phyloP scores from a whole-genome alignment of 371 early-diverging fungal genomes.

The Actinomucor elegans region DNA sequence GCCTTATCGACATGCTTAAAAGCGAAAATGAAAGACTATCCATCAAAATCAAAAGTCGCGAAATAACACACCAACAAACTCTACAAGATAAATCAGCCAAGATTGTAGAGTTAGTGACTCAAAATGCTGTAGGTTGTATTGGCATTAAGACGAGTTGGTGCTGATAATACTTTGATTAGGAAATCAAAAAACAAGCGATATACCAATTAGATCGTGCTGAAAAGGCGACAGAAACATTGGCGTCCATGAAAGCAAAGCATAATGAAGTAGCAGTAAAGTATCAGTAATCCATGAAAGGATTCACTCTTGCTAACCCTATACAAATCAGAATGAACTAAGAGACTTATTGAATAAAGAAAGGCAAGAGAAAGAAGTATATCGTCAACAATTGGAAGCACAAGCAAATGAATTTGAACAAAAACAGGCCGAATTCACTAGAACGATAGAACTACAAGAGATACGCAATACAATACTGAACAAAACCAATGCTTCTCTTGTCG shows the following conservation, averaged over 20 bases:
- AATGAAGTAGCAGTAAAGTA: constrained; percentile 1
- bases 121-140: neutral
- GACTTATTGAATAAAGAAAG: neutral
- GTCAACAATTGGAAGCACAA: neutral
- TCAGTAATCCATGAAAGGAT: neutral
- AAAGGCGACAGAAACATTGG: neutral
- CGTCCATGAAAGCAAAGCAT: constrained; percentile 5
- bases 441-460: neutral
- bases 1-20: neutral
- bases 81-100: neutral
- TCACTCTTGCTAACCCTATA: neutral
- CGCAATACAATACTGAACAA: neutral
- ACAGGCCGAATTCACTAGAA: neutral
- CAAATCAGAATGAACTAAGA: constrained; percentile 5
- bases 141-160: neutral
- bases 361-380: neutral
- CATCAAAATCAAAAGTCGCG: neutral
- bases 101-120: neutral
- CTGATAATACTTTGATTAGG: neutral
- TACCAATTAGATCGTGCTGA: neutral
- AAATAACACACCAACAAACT: neutral
- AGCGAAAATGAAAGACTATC: neutral
- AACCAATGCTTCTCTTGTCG: neutral
- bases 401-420: neutral
- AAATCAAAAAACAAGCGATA: constrained; percentile 2